Evolutionary conservation across 129 eudicot species (phyloP), one percentile per base, ranked within the genome.

Genomic region (Calendula officinalis): DNA sequence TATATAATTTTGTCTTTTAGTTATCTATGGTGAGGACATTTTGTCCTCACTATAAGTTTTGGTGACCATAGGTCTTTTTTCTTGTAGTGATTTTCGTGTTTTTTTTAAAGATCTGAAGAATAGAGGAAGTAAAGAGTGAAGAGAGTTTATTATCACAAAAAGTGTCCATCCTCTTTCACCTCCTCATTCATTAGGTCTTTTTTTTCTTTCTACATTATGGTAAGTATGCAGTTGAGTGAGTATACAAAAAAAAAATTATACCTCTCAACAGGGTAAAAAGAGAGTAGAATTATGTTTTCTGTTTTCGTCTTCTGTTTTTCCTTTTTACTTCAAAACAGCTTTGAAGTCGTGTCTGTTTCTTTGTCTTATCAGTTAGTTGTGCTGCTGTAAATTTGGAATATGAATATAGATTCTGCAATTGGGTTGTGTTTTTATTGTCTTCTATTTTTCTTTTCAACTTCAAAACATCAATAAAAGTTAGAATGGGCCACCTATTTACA

Each of bases 101-200:
- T 71, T 39, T 75, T 56, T 13, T 66, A 69, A 79, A 75, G 70
- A 76, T 61, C 66, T 56, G 78, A 66, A 81, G 67, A 62, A 54
- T 51, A 80, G 94, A 76, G 76, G 82, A 76, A 77, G 95, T 80
- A 92, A 83, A 82, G 95, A 81, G 96, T 71, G 98, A 92, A 77
- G 98, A 81, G 98, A 92, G 80, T 61, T 62, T 67, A 74, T 72
- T 45, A 49, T 42, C 2, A 0, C 30, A 49, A 75, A 52, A 74
- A 70, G 96, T 77, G 98, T 96, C 88, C 96, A 88, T 92, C 98
- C 98, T 88, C 95, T 83, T 85, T 85, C 89, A 80, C 79, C 86
- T 83, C 91, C 82, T 66, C 81, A 74, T 82, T 47, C 78, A 39
- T 48, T 59, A 65, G 73, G 66, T 74, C 62, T 48, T 73, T 45